These are phyloP conservation scores for Cryptococcus deneoformans DNA, from an alignment of 1,284 basidiomycete species.

Conservation along the genomic window DNA sequence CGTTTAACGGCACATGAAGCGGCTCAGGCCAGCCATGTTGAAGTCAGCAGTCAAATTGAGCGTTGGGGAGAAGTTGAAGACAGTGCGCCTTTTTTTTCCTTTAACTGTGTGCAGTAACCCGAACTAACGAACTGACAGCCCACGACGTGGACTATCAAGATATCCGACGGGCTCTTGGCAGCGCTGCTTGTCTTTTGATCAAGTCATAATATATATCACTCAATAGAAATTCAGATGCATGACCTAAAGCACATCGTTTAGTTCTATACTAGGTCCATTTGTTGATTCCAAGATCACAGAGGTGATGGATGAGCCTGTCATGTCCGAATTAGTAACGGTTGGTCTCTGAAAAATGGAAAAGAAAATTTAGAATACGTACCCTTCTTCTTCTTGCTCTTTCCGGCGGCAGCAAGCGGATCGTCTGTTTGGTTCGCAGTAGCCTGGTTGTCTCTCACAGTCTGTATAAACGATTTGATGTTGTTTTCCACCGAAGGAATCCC, in stretches of 20 bases:
- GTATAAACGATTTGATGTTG: slow-evolving; percentile 76
- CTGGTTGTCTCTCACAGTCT: slow-evolving; percentile 56
- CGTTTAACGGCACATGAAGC: slow-evolving; percentile 79
- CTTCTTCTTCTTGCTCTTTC: slow-evolving; percentile 25
- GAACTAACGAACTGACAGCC: slow-evolving; percentile 53
- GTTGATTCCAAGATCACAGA: slow-evolving; percentile 78
- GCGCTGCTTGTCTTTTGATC: slow-evolving; percentile 61
- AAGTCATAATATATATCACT: slow-evolving; percentile 18
- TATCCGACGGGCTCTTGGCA: slow-evolving; percentile 80
- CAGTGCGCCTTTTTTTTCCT: slow-evolving; percentile 61
- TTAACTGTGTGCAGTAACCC: not conserved
- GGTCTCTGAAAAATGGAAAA: not conserved
- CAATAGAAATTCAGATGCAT: not conserved
- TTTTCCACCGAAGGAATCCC: slow-evolving; percentile 68
- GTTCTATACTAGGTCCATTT: slow-evolving; percentile 74
- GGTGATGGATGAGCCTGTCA: slow-evolving; percentile 51
- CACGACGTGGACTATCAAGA: slow-evolving; percentile 98
- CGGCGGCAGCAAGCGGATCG: slow-evolving; percentile 20
- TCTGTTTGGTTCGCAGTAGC: slow-evolving; percentile 6
- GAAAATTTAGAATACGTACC: slow-evolving; percentile 1
- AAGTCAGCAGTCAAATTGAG: slow-evolving; percentile 92
- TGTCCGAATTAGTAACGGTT: not conserved
- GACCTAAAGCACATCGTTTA: slow-evolving; percentile 36
- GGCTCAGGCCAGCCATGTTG: slow-evolving; percentile 76
- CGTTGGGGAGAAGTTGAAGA: slow-evolving; percentile 99